Evolutionary conservation across 768 basidiomycete species (phyloP), one percentile per base, ranked within the genome.

Genomic region (Tricholoma terreum): DNA sequence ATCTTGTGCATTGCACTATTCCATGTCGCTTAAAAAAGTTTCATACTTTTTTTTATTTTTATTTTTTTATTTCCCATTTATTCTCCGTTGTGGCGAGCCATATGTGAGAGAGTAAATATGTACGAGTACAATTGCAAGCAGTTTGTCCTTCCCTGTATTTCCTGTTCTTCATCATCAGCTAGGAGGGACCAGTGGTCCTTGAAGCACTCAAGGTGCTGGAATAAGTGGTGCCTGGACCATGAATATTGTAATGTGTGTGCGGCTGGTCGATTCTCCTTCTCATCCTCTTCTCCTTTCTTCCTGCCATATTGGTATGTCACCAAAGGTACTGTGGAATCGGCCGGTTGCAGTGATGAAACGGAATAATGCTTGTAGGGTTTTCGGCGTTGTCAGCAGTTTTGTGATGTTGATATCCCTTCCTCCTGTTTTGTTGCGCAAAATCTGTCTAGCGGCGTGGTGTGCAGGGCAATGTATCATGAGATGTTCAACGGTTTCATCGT

Each of bases 401-500:
- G 36, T 38, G 8, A 15, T 14, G 36, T 38, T 10, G 9, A 35
- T 35, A 7, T 35, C 9, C 8, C 34, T 35, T 4, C 9, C 9
- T 2, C 34, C 34, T 7, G 9, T 35, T 2, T 10, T 35, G 34
- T 35, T 35, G 3, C 34, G 34, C 12, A 35, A 7, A 3, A 7
- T 35, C 8, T 35, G 34, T 14, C 34, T n/a, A 10, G 34, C 4
- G 8, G 34, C 12, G 2, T 14, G 22, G 51, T 69, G 69, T n/a
- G 52, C 58, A 48, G 50, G 57, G 67, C 74, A 77, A 8, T 61
- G 12, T 17, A 68, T 49, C 4, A 75, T 56, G 55, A 55, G 74
- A 54, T 75, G 74, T 1, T 51, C 33, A 0, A 71, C 58, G 8
- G 70, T 71, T 52, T 77, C 75, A 6, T 45, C 30, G 1, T n/a